Conservation (phyloP, 2,329 filamentous ascomycete genomes). For the Xylaria sp. region DNA sequence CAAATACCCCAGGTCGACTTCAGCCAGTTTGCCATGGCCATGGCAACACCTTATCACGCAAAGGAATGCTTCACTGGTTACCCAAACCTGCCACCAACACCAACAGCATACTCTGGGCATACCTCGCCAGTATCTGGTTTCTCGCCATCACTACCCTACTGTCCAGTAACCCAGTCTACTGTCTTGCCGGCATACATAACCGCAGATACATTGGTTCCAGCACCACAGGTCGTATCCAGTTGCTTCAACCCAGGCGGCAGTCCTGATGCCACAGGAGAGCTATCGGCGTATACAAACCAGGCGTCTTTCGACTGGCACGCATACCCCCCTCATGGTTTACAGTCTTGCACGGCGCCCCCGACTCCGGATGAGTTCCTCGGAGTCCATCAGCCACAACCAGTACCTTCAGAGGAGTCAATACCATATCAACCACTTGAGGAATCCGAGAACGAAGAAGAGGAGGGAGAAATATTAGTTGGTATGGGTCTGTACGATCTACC, state of each 20-base stretch:
- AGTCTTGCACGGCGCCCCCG: constrained; percentile 62
- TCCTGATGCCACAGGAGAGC: constrained; percentile 47
- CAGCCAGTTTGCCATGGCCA: constrained; percentile 54
- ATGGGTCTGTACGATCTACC: constrained; percentile 84
- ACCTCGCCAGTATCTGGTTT: constrained; percentile 66
- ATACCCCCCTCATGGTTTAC: constrained; percentile 58
- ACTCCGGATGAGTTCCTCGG: constrained; percentile 69
- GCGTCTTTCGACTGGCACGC: constrained; percentile 56
- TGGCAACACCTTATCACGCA: constrained; percentile 53
- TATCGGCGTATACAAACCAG: constrained; percentile 45
- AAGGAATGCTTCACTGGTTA: constrained; percentile 55
- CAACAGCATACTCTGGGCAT: constrained; percentile 66
- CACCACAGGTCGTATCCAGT: constrained; percentile 49
- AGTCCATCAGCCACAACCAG: constrained; percentile 59
- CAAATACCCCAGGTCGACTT: constrained; percentile 50
- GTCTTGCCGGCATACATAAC: constrained; percentile 55
- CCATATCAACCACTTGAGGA: constrained; percentile 63
- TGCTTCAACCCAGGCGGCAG: constrained; percentile 42
- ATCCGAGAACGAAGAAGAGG: constrained; percentile 63
- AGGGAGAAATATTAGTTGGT: constrained; percentile 79
- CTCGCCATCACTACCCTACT: constrained; percentile 63
- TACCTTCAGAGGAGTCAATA: constrained; percentile 61
- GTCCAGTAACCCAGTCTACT: constrained; percentile 44
- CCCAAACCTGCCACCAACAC: constrained; percentile 62
- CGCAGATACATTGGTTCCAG: constrained; percentile 52